A percentile compares a stretch with the other conserved stretches of the same genome.
Conservation (phyloP, 495 filamentous ascomycete genomes). For the Podospora pseudoanserina region DNA sequence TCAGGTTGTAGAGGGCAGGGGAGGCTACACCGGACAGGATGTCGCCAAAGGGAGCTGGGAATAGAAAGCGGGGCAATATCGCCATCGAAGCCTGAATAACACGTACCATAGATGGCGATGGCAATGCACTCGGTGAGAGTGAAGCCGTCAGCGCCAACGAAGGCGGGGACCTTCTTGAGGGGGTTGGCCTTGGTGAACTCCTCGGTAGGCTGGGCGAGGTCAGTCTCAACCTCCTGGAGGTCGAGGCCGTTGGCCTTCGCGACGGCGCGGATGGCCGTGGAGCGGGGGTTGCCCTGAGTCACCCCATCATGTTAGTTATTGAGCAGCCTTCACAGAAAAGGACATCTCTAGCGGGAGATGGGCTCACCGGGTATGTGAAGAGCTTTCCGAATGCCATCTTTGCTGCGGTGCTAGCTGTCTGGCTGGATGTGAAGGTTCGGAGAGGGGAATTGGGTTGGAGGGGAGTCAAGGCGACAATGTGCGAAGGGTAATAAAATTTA, state of each 20-base stretch:
- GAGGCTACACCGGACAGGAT: constrained; percentile 13
- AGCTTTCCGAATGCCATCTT: constrained; percentile 96
- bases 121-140: constrained; percentile 84
- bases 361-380: constrained; percentile 77
- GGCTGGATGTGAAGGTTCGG: constrained; percentile 17
- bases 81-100: constrained; percentile 11
- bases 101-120: constrained; percentile 96
- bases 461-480: constrained; percentile 19
- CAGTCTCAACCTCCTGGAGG: constrained; percentile 72
- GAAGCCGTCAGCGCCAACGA: constrained; percentile 90
- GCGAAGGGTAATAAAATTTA: constrained; percentile 32
- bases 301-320: constrained; percentile 30
- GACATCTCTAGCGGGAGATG: constrained; percentile 1
- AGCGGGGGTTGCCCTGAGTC: constrained; percentile 78
- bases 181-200: constrained; percentile 85
- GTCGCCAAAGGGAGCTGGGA: constrained; percentile 5
- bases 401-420: constrained; percentile 22
- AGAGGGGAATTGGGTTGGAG: constrained; percentile 15
- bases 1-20: constrained; percentile 49
- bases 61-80: constrained; percentile 25
- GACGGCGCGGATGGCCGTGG: constrained; percentile 80
- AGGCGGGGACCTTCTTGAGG: constrained; percentile 86
- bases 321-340: constrained; percentile 12
- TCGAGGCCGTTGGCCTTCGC: constrained; percentile 95
- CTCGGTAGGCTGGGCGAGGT: constrained; percentile 54